Percentiles rank a stretch among this genome's conserved stretches.
Evolutionary conservation across 2,329 filamentous ascomycete genomes (phyloP).

Genomic region (Coccinonectria pachysandricola): DNA sequence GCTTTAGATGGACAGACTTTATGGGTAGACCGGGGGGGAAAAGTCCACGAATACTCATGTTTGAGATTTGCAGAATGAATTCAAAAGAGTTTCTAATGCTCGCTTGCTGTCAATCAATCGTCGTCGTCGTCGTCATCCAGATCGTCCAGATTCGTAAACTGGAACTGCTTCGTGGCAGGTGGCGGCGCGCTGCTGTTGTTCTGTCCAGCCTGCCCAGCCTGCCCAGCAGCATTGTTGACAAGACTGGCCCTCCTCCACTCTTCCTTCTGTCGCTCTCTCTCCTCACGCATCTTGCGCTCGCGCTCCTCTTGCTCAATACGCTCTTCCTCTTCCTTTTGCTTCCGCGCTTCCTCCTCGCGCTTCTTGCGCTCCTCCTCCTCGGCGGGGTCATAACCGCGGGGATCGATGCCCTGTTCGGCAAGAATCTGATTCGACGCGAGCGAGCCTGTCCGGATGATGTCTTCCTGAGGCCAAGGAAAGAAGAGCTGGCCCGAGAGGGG

Average conservation of each 20-base stretch:
- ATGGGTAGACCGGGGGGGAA: too few relatives aligned
- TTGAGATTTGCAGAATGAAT: too few relatives aligned
- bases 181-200: constrained; percentile 16
- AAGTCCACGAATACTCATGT: too few relatives aligned
- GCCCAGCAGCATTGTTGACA: constrained; percentile 11
- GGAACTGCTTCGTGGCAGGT: constrained; percentile 42
- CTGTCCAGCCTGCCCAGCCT: constrained; percentile 16
- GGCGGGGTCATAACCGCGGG: constrained; percentile 47
- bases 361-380: constrained; percentile 41
- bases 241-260: constrained; percentile 32
- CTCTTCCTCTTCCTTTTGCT: constrained; percentile 36
- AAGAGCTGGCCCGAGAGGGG: constrained; percentile 50
- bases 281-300: constrained; percentile 30
- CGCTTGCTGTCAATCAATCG: constrained; percentile 13
- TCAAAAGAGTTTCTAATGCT: constrained; percentile 9
- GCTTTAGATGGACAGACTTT: too few relatives aligned
- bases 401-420: constrained; percentile 51
- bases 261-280: constrained; percentile 30
- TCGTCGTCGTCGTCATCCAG: constrained; percentile 39
- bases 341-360: constrained; percentile 39
- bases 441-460: constrained; percentile 57
- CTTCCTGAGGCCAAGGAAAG: constrained; percentile 66
- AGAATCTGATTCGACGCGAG: constrained; percentile 55
- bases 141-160: constrained; percentile 44
- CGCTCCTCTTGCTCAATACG: constrained; percentile 35